Conservation (phyloP, 306 rosid species). For the Delonix regia region DNA sequence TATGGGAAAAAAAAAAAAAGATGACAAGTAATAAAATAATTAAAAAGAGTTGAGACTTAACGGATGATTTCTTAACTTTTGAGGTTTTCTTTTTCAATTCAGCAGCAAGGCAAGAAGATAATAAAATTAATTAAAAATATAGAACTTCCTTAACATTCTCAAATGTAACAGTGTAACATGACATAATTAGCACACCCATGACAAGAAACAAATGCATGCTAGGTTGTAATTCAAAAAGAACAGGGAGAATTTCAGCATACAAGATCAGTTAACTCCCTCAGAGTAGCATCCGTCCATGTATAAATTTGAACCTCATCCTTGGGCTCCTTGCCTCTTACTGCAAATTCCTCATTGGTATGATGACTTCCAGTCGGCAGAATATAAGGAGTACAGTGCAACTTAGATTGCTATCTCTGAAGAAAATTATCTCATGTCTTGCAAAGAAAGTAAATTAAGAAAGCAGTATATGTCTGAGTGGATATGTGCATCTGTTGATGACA, state of each 20-base stretch:
- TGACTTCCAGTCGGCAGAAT: slow-evolving; percentile 67
- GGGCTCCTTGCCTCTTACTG: no score
- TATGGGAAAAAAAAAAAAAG: neutral
- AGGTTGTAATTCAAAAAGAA: neutral
- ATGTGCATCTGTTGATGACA: neutral
- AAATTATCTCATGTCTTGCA: no score
- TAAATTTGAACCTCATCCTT: slow-evolving; percentile 94
- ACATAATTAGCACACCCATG: neutral
- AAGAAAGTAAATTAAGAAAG: neutral
- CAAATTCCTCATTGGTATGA: no score
- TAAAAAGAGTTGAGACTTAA: slow-evolving; percentile 49
- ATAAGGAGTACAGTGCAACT: neutral
- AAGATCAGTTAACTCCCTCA: slow-evolving; percentile 84
- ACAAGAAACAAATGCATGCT: no score
- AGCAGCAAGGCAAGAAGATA: slow-evolving; percentile 51
- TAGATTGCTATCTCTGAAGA: neutral
- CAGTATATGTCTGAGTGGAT: neutral
- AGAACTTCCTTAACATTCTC: neutral
- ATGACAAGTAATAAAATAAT: neutral
- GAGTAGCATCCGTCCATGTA: slow-evolving; percentile 95
- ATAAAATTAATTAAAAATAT: slow-evolving; percentile 16
- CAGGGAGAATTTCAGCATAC: slow-evolving; percentile 39
- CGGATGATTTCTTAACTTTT: slow-evolving; percentile 71
- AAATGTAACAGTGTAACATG: neutral
- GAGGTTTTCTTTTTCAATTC: slow-evolving; percentile 78